Conservation (phyloP, 139 green algal genomes). For the Haematococcus lacustris region DNA sequence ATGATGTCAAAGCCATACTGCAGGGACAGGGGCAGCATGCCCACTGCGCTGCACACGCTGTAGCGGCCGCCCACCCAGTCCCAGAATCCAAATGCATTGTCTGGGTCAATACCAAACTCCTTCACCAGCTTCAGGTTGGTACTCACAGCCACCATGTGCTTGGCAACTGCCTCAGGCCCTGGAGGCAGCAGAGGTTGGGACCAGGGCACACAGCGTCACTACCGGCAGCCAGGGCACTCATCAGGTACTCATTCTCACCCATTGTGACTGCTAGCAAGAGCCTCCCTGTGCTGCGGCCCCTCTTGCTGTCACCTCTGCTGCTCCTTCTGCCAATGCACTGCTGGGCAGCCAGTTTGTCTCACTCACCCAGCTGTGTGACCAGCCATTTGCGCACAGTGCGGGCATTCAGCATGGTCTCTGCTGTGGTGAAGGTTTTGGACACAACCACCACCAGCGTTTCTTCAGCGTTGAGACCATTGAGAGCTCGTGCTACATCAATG, state of each 20-base stretch:
- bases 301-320: too few species aligned
- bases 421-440: conserved; percentile 99
- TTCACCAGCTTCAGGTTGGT: conserved; percentile 98
- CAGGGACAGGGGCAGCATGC: conserved; percentile 88
- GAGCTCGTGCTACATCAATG: conserved; percentile 89
- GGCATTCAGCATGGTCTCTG: conserved; percentile 99
- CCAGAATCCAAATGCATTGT: conserved; percentile 99
- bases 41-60: conserved; percentile 92
- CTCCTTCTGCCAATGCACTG: too few species aligned
- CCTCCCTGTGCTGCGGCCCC: too few species aligned
- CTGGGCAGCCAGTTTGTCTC: too few species aligned
- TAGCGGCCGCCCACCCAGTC: conserved; percentile 93
- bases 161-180: conserved; percentile 71
- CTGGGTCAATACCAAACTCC: conserved; percentile 96
- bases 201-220: too few species aligned
- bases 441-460: conserved; percentile 94
- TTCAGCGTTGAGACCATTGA: conserved; percentile 76
- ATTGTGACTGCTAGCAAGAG: too few species aligned
- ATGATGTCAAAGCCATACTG: conserved; percentile 94
- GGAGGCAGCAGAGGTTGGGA: conserved; percentile 1
- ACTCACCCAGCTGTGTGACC: conserved; percentile 59
- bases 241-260: too few species aligned
- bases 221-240: too few species aligned
- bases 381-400: conserved; percentile 89
- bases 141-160: conserved; percentile 98